A percentile compares a stretch with the other conserved stretches of the same genome.
Evolutionary conservation across 1,139 yeast genomes (phyloP).

Genomic region (Barnettozyma hawaiiensis): DNA sequence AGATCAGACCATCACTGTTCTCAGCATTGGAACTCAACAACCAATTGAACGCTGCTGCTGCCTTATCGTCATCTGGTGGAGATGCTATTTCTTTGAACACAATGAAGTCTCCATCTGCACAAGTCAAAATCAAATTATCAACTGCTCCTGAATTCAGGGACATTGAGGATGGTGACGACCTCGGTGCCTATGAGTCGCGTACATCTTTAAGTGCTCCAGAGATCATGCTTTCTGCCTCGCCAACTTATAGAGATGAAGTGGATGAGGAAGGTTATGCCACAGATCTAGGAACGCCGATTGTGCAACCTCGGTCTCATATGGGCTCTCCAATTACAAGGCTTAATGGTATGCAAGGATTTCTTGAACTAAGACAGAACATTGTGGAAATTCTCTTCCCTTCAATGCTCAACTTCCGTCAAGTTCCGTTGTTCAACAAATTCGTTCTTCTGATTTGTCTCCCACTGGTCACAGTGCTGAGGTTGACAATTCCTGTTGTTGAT

Average conservation of each 20-base stretch:
- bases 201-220: constrained; percentile 17
- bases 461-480: constrained; percentile 37
- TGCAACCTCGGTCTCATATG: neutral
- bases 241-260: neutral
- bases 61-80: neutral
- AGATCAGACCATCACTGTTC: constrained; percentile 38
- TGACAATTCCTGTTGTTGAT: constrained; percentile 46
- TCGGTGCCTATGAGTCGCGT: constrained; percentile 13
- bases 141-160: constrained; percentile 19
- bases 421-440: constrained; percentile 24
- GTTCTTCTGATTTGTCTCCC: constrained; percentile 38
- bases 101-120: neutral
- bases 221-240: neutral
- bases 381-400: constrained; percentile 26
- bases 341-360: neutral
- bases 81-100: constrained; percentile 15
- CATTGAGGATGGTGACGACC: constrained; percentile 4
- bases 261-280: constrained; percentile 9
- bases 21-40: constrained; percentile 37
- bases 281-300: constrained; percentile 6
- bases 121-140: neutral
- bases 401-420: constrained; percentile 19
- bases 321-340: constrained; percentile 6
- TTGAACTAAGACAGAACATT: neutral
- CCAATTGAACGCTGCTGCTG: constrained; percentile 14